These are phyloP conservation scores for Diaporthe nobilis DNA, from an alignment of 2,329 filamentous ascomycete species.

Conservation along the genomic window DNA sequence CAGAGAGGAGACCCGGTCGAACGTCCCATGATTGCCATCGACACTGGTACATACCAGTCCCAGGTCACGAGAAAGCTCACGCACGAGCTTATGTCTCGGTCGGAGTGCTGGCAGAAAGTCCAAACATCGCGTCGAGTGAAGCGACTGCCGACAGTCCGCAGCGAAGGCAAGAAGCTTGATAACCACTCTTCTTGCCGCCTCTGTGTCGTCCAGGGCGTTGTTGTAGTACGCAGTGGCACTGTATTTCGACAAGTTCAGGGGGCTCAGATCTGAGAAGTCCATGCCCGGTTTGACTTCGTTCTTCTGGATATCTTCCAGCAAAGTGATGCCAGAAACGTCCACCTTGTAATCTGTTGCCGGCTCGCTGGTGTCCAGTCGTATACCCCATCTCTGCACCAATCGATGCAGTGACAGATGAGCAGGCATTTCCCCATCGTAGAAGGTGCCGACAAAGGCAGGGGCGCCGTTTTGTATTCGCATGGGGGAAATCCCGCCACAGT, in stretches of 20 bases:
- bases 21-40: not conserved
- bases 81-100: not conserved
- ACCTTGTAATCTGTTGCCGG: not conserved
- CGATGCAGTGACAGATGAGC: not conserved
- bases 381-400: not conserved
- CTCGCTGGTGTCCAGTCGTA: not conserved
- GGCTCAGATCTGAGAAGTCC: constrained; percentile 2
- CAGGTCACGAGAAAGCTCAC: not conserved
- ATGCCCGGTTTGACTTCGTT: not conserved
- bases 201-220: not conserved
- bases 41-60: not conserved
- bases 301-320: not conserved
- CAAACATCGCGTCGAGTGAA: not conserved
- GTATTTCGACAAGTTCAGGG: not conserved
- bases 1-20: not conserved
- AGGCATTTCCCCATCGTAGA: not conserved
- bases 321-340: not conserved
- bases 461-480: not conserved
- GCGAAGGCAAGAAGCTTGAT: not conserved
- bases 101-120: not conserved
- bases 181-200: not conserved
- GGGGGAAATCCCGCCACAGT: not conserved
- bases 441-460: not conserved
- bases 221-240: not conserved
- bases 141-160: not conserved